Percentiles rank a stretch among this genome's conserved stretches.
These are phyloP conservation scores for Neurospora sp. DNA, from an alignment of 495 filamentous ascomycete species.

Conservation along the genomic window DNA sequence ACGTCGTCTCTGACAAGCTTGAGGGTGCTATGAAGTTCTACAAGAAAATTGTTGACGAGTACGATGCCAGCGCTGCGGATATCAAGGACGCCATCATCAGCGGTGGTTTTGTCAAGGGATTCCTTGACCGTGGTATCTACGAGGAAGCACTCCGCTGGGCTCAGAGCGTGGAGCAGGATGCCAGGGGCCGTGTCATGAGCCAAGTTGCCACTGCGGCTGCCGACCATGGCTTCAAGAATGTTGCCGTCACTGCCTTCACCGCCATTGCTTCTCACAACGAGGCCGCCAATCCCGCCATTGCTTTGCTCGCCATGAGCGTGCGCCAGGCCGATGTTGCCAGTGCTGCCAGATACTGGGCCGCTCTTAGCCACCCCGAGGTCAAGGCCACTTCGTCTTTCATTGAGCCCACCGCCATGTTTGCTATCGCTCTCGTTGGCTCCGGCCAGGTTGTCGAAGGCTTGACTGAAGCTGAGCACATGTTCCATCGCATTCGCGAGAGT, in stretches of 20 bases:
- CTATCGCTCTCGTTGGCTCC: constrained; percentile 68
- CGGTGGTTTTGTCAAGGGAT: constrained; percentile 64
- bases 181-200: constrained; percentile 27
- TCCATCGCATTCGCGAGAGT: constrained; percentile 59
- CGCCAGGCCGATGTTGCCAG: constrained; percentile 66
- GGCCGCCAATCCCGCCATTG: constrained; percentile 57
- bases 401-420: constrained; percentile 79
- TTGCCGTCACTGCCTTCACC: constrained; percentile 59
- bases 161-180: constrained; percentile 34
- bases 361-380: constrained; percentile 49
- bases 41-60: constrained; percentile 58
- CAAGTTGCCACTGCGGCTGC: constrained; percentile 52
- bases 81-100: constrained; percentile 61
- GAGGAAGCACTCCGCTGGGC: constrained; percentile 56
- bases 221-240: constrained; percentile 61
- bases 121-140: constrained; percentile 52
- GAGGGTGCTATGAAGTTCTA: constrained; percentile 76
- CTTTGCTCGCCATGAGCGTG: constrained; percentile 75
- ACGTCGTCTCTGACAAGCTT: constrained; percentile 65
- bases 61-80: constrained; percentile 38
- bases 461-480: constrained; percentile 68
- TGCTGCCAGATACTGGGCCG: constrained; percentile 66
- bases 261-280: constrained; percentile 41
- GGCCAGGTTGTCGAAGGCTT: constrained; percentile 70
- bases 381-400: constrained; percentile 57